phyloP scores from a whole-genome alignment of 2,329 filamentous ascomycete genomes.

The Fusarium sp. region DNA sequence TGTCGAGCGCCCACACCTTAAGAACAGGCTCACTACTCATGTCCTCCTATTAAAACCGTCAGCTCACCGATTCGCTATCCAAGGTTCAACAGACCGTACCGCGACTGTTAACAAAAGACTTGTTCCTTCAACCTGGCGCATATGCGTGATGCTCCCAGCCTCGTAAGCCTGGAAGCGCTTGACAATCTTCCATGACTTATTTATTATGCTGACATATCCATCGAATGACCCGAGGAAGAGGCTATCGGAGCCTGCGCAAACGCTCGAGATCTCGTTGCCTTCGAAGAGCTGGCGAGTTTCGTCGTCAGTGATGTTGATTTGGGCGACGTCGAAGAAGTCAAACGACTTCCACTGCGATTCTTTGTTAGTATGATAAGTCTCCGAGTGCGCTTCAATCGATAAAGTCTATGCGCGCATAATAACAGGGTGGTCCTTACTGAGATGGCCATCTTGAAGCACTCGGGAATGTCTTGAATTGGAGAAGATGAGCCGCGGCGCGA shows the following conservation, averaged over 20 bases:
- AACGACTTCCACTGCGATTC: conserved; percentile 91
- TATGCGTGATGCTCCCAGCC: conserved; percentile 82
- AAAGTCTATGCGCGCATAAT: neutral
- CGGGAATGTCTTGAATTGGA: conserved; percentile 35
- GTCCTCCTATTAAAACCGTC: conserved; percentile 71
- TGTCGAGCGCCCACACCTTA: conserved; percentile 98
- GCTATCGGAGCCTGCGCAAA: conserved; percentile 88
- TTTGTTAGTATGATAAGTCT: conserved; percentile 9
- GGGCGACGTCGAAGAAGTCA: conserved; percentile 97
- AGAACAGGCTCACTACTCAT: conserved; percentile 86
- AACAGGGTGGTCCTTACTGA: conserved; percentile 43
- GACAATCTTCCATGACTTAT: conserved; percentile 86
- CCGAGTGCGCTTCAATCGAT: rapidly evolving
- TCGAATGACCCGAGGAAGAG: conserved; percentile 89
- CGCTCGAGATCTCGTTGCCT: conserved; percentile 82
- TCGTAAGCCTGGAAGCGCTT: conserved; percentile 91
- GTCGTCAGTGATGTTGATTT: conserved; percentile 82
- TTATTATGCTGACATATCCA: conserved; percentile 89
- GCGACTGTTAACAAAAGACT: conserved; percentile 86
- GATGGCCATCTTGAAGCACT: conserved; percentile 52
- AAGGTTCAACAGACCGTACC: conserved; percentile 48
- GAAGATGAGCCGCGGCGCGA: conserved; percentile 42
- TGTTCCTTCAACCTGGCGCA: conserved; percentile 91
- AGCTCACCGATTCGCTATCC: neutral
- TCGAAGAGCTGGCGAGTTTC: conserved; percentile 84